A percentile compares a stretch with the other conserved stretches of the same genome.
Evolutionary conservation across 192 early-diverging fungal species (phyloP).

Genomic region (Rhizoclosmatium globosum): DNA sequence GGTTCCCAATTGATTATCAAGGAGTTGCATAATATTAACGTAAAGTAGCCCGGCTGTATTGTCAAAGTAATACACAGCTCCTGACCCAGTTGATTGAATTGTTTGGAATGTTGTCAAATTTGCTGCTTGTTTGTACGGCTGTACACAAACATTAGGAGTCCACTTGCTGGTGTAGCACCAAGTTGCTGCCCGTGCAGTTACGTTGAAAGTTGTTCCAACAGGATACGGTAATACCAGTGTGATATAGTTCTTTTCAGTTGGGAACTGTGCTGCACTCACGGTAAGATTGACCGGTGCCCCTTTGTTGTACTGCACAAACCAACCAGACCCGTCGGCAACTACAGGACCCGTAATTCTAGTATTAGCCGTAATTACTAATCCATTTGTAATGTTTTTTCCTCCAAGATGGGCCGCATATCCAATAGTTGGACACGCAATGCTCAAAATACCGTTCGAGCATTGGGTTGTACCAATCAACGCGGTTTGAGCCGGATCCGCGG

Average conservation of each 20-base stretch:
- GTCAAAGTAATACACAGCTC: slow-evolving; percentile 38
- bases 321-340: not conserved
- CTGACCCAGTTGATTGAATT: not conserved
- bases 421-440: slow-evolving; percentile 30
- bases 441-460: slow-evolving; percentile 33
- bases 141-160: slow-evolving; percentile 25
- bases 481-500: not conserved
- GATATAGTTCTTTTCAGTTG: slow-evolving; percentile 8
- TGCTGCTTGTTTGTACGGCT: slow-evolving; percentile 25
- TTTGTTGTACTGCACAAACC: not conserved
- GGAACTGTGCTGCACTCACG: not conserved
- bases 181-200: slow-evolving; percentile 33
- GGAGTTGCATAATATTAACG: slow-evolving; percentile 22
- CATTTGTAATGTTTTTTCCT: not conserved
- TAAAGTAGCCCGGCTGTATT: slow-evolving; percentile 26
- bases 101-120: slow-evolving; percentile 7
- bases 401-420: slow-evolving; percentile 25
- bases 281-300: not conserved
- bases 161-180: slow-evolving; percentile 25
- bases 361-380: not conserved
- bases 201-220: slow-evolving; percentile 28
- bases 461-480: slow-evolving; percentile 32
- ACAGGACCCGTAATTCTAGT: not conserved
- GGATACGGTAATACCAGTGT: slow-evolving; percentile 38
- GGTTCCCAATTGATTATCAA: slow-evolving; percentile 23